Evolutionary conservation across 129 eudicot species (phyloP).

Genomic region (carrot (Daucus carota)): DH1_v3.0 NC_030384.2:40867501-40868000

Average conservation of each 20-base stretch:
- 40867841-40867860: conserved; percentile 56
- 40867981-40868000: conserved; percentile 42
- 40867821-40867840: conserved; percentile 48
- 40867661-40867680: conserved; percentile 46
- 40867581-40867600: not conserved
- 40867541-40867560: not conserved
- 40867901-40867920: conserved; percentile 48
- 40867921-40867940: conserved; percentile 72
- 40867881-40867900: conserved; percentile 44
- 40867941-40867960: conserved; percentile 55
- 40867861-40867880: conserved; percentile 61
- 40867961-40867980: conserved; percentile 49
- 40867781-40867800: not conserved
- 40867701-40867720: conserved; percentile 45
- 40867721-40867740: conserved; percentile 45
- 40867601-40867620: not conserved
- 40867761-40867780: not conserved
- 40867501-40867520: conserved; percentile 26
- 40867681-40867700: conserved; percentile 45
- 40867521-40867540: no score
- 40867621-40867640: conserved; percentile 42
- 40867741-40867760: not conserved
- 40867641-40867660: conserved; percentile 45
- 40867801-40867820: not conserved
- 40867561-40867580: not conserved